Percentiles rank a stretch among this genome's conserved stretches.
Conservation (phyloP, 306 rosid genomes). For the Dalbergia oliveri region DNA sequence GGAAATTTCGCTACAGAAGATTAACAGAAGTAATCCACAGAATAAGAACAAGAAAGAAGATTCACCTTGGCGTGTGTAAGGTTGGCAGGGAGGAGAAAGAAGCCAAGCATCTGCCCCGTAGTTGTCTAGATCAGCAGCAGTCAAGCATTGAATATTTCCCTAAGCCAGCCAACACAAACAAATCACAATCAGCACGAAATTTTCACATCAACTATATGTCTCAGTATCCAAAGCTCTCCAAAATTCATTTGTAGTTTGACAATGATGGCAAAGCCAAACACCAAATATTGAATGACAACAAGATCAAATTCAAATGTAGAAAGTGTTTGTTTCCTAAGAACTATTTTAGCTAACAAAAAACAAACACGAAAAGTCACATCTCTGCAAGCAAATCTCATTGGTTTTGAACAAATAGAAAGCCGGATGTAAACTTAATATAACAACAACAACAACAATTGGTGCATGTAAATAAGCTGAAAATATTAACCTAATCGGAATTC, state of each 20-base stretch:
- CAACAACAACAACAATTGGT: neutral
- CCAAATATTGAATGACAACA: neutral
- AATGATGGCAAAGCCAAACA: slow-evolving; percentile 25
- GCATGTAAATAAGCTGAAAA: neutral
- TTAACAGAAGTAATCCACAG: slow-evolving; percentile 11
- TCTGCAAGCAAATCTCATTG: neutral
- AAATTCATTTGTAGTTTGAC: neutral
- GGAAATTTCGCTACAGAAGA: slow-evolving; percentile 40
- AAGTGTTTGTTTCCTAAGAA: neutral
- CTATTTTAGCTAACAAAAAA: neutral
- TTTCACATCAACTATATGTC: slow-evolving; percentile 3
- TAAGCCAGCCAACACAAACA: slow-evolving; percentile 43
- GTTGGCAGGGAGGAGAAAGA: slow-evolving; percentile 99
- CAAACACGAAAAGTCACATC: neutral
- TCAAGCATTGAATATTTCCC: slow-evolving; percentile 91
- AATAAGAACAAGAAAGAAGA: slow-evolving; percentile 33
- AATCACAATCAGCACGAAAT: slow-evolving; percentile 9
- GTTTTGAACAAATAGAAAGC: neutral
- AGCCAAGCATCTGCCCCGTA: slow-evolving; percentile 85
- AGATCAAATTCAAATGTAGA: neutral
- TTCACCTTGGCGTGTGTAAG: slow-evolving; percentile 94
- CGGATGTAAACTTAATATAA: neutral
- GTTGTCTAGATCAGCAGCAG: slow-evolving; percentile 79
- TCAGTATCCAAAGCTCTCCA: slow-evolving; percentile 11
- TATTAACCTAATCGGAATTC: slow-evolving; percentile 2